Evolutionary conservation across 495 filamentous ascomycete species (phyloP).

Genomic region (Penicillium pulvis): DNA sequence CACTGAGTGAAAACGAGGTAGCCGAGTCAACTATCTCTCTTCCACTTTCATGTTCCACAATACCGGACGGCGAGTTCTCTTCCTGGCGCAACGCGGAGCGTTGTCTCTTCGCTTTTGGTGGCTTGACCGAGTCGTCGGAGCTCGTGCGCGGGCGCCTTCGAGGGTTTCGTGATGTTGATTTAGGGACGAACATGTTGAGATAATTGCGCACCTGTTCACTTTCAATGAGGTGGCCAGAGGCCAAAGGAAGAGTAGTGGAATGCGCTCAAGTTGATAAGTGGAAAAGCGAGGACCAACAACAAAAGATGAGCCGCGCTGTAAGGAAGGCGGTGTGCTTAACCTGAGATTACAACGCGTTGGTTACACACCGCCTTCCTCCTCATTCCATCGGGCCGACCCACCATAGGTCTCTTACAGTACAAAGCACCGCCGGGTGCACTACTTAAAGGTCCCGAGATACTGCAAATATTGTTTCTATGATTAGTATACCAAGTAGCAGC

Average conservation of each 20-base stretch:
- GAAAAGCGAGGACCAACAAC: slow-evolving; percentile 6
- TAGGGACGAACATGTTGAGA: slow-evolving; percentile 63
- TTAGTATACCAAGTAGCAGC: too few relatives aligned
- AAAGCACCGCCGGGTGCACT: too few relatives aligned
- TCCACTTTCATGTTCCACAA: slow-evolving; percentile 22
- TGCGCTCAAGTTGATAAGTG: slow-evolving; percentile 1
- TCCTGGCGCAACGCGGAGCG: slow-evolving; percentile 62
- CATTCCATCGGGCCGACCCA: not conserved
- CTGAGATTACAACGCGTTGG: not conserved
- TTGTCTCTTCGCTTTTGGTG: slow-evolving; percentile 73
- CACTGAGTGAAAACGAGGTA: slow-evolving; percentile 6
- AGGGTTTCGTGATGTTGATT: slow-evolving; percentile 57
- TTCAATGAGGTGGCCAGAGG: slow-evolving; percentile 14
- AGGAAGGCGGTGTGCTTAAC: slow-evolving; percentile 23
- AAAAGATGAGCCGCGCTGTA: slow-evolving; percentile 5
- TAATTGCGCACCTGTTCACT: not conserved
- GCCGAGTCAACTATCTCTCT: slow-evolving; percentile 24
- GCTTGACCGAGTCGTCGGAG: slow-evolving; percentile 63
- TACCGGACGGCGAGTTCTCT: slow-evolving; percentile 36
- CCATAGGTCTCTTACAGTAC: not conserved
- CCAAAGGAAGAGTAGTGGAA: slow-evolving; percentile 8
- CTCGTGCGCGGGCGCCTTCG: slow-evolving; percentile 67
- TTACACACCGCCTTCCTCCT: not conserved
- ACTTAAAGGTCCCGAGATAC: too few relatives aligned
- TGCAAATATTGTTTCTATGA: too few relatives aligned